Percentiles rank a stretch among this genome's conserved stretches.
These are phyloP conservation scores for Leccinum truebloodii DNA, from an alignment of 768 basidiomycete genomes.

Conservation along the genomic window DNA sequence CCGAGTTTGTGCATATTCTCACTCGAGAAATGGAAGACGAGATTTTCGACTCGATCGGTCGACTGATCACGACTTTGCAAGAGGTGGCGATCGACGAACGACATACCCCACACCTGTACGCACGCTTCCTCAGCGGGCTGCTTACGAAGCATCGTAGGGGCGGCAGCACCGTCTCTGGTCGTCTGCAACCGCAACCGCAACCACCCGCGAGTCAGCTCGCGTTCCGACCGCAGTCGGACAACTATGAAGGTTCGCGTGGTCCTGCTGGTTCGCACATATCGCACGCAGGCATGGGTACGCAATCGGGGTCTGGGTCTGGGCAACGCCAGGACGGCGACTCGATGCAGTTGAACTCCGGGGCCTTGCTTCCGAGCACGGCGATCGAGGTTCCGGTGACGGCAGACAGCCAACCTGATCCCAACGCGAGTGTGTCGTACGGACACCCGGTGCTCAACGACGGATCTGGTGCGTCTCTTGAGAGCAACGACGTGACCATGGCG, in stretches of 20 bases:
- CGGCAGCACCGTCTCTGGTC: constrained; percentile 54
- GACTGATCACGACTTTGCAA: constrained; percentile 69
- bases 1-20: constrained; percentile 68
- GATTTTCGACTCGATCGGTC: constrained; percentile 70
- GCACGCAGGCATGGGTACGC: constrained; percentile 18
- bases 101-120: constrained; percentile 79
- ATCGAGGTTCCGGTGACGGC: not conserved
- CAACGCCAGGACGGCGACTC: constrained; percentile 26
- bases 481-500: constrained; percentile 26
- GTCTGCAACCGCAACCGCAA: constrained; percentile 53
- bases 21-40: constrained; percentile 60
- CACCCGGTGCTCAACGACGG: constrained; percentile 20
- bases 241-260: constrained; percentile 29
- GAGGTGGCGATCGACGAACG: constrained; percentile 80
- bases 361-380: not conserved
- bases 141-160: constrained; percentile 70
- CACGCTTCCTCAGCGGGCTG: constrained; percentile 75
- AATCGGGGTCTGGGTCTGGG: constrained; percentile 14
- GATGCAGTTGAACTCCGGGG: constrained; percentile 34
- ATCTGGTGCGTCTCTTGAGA: not conserved
- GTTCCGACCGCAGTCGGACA: constrained; percentile 13
- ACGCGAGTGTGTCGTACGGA: constrained; percentile 40
- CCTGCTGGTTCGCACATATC: constrained; percentile 30
- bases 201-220: constrained; percentile 44
- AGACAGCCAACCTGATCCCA: constrained; percentile 35